Base-by-base conservation (phyloP, 139 green algal genomes). In the Zygnema cylindricum region DNA sequence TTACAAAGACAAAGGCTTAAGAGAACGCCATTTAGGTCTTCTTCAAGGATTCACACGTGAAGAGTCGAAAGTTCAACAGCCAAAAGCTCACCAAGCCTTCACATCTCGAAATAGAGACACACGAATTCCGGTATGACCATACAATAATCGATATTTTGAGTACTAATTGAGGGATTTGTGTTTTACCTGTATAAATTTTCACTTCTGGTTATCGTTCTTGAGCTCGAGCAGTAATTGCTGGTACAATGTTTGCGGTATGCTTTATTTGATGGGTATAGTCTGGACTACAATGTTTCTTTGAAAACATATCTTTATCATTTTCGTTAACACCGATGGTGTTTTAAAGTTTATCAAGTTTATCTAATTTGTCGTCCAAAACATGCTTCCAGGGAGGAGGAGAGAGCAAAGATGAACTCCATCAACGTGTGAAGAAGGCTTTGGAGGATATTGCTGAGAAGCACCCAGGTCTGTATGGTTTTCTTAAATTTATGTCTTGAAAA, bases 381-480 rank as follows among this genome's bases (percentile, higher is more conserved):
- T n/a, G n/a, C 16, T 63, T 16, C 77, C 77, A 79, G 77, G 77
- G 77, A 85, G 77, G 77, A 16, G 77, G 77, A 54, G 77, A 85
- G 11, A 85, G 77, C 77, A 40, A 77, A 54, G 77, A 41, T 23
- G 43, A 77, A 25, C 71, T 85, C 21, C 33, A 75, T 54, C 33
- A 85, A 39, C 77, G 77, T 82, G 77, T 85, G 11, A 43, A 57
- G 71, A 7, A 79, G 11, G 11, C 71, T 57, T 25, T 43, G 71
- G 71, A 79, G 11, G 11, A 11, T 3, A 79, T 79, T 79, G 71
- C 71, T 16, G 11, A 79, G 41, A 79, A 49, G 7, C 71, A 79
- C 11, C 11, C 38, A 57, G 49, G 49, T n/a, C n/a, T n/a, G n/a
- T n/a, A n/a, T n/a, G n/a, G n/a, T n/a, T n/a, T n/a, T n/a, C n/a